Percentiles rank a stretch among this genome's conserved stretches.
Conservation (phyloP, 768 basidiomycete species). For the Dentipellis sp. region DNA sequence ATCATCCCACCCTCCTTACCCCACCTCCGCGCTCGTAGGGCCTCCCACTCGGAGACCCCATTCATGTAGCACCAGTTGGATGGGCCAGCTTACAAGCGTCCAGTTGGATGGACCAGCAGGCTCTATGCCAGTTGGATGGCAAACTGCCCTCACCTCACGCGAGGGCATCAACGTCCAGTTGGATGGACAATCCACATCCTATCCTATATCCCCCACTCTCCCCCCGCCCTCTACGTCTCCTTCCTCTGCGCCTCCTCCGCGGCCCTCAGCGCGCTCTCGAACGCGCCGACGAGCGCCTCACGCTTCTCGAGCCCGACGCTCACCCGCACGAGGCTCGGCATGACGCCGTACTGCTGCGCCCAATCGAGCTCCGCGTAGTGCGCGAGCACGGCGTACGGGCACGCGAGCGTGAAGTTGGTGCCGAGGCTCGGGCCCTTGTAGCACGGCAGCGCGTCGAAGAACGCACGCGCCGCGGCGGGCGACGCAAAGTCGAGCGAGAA, state of each 20-base stretch:
- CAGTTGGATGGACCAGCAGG: no score
- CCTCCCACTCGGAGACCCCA: no score
- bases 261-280: conserved; percentile 58
- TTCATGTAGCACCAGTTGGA: no score
- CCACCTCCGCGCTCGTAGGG: no score
- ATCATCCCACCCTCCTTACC: no score
- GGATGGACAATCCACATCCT: conserved; percentile 6
- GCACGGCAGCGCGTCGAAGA: conserved; percentile 78
- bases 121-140: conserved; percentile 12
- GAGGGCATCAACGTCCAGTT: conserved; percentile 5
- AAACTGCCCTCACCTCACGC: background rate
- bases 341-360: conserved; percentile 84
- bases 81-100: no score
- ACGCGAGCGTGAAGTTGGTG: conserved; percentile 93
- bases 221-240: background rate
- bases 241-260: conserved; percentile 43
- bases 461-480: conserved; percentile 55
- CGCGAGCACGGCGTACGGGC: conserved; percentile 87
- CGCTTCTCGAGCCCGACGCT: conserved; percentile 86
- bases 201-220: background rate
- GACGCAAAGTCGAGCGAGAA: conserved; percentile 84
- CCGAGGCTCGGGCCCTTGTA: conserved; percentile 89
- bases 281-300: conserved; percentile 43
- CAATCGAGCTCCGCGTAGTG: conserved; percentile 88
- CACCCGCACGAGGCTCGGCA: conserved; percentile 73